phyloP scores from a whole-genome alignment of 148 eudicot species.

The Rhododendron ferrugineum region DNA sequence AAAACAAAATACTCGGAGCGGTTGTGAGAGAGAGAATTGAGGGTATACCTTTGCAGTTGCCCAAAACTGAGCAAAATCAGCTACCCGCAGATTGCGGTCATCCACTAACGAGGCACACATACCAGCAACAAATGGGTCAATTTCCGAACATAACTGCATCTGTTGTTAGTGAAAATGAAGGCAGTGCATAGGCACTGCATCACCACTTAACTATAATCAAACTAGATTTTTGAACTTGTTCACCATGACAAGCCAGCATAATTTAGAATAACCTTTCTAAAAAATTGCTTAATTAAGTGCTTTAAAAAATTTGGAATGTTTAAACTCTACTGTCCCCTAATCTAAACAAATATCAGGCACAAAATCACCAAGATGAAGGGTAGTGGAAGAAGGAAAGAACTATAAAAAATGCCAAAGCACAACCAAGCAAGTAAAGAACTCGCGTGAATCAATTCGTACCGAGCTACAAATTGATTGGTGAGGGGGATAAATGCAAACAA shows the following conservation, averaged over 20 bases:
- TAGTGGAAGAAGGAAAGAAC: neutral
- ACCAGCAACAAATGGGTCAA: constrained; percentile 98
- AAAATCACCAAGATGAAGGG: neutral
- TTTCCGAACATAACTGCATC: constrained; percentile 95
- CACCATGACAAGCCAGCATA: constrained; percentile 12
- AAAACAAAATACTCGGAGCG: constrained; percentile 39
- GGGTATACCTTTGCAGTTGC: constrained; percentile 99
- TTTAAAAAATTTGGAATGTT: neutral
- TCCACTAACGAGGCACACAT: constrained; percentile 99
- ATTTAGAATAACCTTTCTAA: constrained; percentile 7
- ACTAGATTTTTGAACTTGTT: constrained; percentile 33
- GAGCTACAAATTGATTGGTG: neutral
- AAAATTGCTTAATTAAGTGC: neutral
- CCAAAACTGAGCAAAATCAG: constrained; percentile 99
- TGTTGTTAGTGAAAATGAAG: constrained; percentile 75
- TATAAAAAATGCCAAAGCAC: neutral
- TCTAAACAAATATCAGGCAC: constrained; percentile 10
- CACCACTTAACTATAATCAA: constrained; percentile 61
- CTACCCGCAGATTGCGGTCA: constrained; percentile 99
- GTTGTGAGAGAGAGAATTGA: constrained; percentile 44
- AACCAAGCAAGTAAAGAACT: constrained; percentile 9
- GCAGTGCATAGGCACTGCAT: constrained; percentile 80
- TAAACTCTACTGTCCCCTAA: constrained; percentile 2
- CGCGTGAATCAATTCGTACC: neutral
- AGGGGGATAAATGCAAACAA: neutral